Evolutionary conservation across 2,329 filamentous ascomycete genomes (phyloP), one percentile per base, ranked within the genome.

Genomic region (Cladophialophora immunda): DNA sequence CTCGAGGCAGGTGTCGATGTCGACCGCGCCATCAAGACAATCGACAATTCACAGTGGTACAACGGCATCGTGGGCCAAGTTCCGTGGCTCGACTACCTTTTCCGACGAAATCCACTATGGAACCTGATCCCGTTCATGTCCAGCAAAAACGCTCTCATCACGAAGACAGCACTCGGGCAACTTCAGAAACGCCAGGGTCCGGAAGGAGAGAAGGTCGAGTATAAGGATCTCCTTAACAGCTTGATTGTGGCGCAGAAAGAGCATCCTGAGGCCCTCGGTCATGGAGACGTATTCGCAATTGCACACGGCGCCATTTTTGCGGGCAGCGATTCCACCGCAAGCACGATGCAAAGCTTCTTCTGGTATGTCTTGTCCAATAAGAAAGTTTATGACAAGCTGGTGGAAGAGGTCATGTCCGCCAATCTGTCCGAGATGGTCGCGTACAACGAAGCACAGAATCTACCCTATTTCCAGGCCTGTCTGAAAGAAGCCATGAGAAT

Each of bases 261-360:
- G 73, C 81, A 84, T 30, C 81, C 82, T 1, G 76, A 80, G 22
- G 78, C 74, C 55, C 86, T 87, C 66, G 70, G 76, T 7, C 82
- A 84, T 69, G 84, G 82, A 0, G 84, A 87, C 66, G 83, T 87
- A 3, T 86, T 87, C 76, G 84, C 85, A 7, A 83, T 87, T 4
- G 82, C 85, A 3, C 85, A 87, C 66, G 85, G 85, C 9, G 85
- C 85, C 0, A 86, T 73, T 17, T 73, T 75, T 17, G 77, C 76
- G 15, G 87, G 87, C 29, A 87, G 86, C 22, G 86, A 89, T 76
- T 87, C 86, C 0, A 87, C 86, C 0, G 86, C 86, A 11, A 86
- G 84, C 7, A 86, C 84, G 0, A 86, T 86, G 84, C 84, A 86
- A 69, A 85, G 83, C 63, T 85, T 86, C 74, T 85, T 84, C 77